Percentiles rank a stretch among this genome's conserved stretches.
Evolutionary conservation across 768 basidiomycete species (phyloP).

Genomic region (Omphalotus guepiniiformis): DNA sequence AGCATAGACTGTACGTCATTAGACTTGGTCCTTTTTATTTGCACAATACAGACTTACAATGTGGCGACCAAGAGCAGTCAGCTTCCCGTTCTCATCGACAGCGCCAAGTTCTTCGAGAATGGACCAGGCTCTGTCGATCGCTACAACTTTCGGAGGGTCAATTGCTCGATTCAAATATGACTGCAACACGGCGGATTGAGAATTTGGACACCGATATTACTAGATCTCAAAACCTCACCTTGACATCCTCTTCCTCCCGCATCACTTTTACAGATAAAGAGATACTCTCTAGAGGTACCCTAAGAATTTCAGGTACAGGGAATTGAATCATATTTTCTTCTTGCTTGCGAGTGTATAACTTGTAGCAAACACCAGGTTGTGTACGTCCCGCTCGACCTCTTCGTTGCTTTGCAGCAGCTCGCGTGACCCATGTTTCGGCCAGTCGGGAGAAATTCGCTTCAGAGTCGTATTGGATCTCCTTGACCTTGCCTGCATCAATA

Average conservation of each 20-base stretch:
- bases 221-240: slow-evolving; percentile 36
- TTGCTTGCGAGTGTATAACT: slow-evolving; percentile 74
- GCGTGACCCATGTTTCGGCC: slow-evolving; percentile 74
- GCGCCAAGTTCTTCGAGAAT: slow-evolving; percentile 78
- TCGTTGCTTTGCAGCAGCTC: slow-evolving; percentile 78
- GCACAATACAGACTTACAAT: slow-evolving; percentile 46
- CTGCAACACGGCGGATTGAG: slow-evolving; percentile 26
- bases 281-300: slow-evolving; percentile 81
- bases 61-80: slow-evolving; percentile 83
- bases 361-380: slow-evolving; percentile 79
- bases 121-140: slow-evolving; percentile 74
- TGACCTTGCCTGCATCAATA: slow-evolving; percentile 80
- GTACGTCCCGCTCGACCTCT: slow-evolving; percentile 90
- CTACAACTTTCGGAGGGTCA: slow-evolving; percentile 71
- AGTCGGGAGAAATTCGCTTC: slow-evolving; percentile 70
- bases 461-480: slow-evolving; percentile 73
- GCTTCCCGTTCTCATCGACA: slow-evolving; percentile 51
- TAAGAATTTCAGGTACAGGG: slow-evolving; percentile 83
- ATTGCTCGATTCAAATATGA: slow-evolving; percentile 70
- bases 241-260: slow-evolving; percentile 73
- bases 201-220: neutral
- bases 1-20: slow-evolving; percentile 57
- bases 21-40: slow-evolving; percentile 3
- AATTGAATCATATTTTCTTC: slow-evolving; percentile 66
- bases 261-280: slow-evolving; percentile 80